Conservation (phyloP, 371 early-diverging fungal genomes). For the Rhizopus stolonifer region DNA sequence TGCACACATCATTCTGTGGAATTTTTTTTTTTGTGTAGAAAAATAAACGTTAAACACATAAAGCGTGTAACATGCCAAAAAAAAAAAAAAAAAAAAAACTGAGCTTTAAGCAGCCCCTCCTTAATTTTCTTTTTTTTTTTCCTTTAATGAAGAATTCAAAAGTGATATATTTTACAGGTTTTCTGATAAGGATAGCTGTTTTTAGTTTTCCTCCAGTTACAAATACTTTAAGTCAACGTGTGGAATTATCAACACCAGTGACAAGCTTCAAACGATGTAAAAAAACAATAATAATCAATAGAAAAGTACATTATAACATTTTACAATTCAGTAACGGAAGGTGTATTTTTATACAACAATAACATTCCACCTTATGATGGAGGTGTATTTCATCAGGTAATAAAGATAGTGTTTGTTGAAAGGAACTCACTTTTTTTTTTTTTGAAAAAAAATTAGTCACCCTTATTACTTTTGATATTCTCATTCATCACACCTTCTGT, state of each 20-base stretch:
- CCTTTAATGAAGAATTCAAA: neutral
- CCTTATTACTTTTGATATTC: conserved; percentile 74
- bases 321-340: conserved; percentile 75
- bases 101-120: neutral
- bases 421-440: neutral
- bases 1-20: neutral
- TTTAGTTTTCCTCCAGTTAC: conserved; percentile 51
- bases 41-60: too few species aligned
- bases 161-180: conserved; percentile 23
- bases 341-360: conserved; percentile 74
- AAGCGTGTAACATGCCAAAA: neutral
- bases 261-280: conserved; percentile 82
- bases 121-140: neutral
- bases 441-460: conserved; percentile 51
- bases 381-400: conserved; percentile 83
- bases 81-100: neutral
- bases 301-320: neutral
- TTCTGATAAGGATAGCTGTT: conserved; percentile 46
- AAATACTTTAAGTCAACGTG: conserved; percentile 48
- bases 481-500: conserved; percentile 44
- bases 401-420: neutral
- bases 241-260: conserved; percentile 83
- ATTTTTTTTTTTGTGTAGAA: too few species aligned
- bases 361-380: conserved; percentile 89
- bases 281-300: neutral